Percentiles rank a stretch among this genome's conserved stretches.
Evolutionary conservation across 2,329 filamentous ascomycete species (phyloP).

Genomic region (Beauveria sp.): DNA sequence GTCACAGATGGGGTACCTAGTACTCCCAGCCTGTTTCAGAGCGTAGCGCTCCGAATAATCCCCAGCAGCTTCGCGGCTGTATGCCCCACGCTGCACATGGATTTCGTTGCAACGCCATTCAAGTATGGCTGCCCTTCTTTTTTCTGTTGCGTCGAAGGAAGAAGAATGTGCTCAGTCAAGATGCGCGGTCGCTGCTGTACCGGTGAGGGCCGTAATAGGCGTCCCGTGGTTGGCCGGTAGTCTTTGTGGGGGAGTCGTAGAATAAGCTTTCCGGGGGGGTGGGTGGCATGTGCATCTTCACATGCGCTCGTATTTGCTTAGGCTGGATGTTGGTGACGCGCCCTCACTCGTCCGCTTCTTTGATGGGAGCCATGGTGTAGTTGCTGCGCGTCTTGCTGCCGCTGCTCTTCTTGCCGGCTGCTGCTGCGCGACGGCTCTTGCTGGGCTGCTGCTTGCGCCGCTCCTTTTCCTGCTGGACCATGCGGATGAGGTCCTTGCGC

Average conservation of each 20-base stretch:
- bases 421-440: constrained; percentile 28
- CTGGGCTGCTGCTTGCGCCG: constrained; percentile 37
- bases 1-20: background rate
- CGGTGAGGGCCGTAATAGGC: background rate
- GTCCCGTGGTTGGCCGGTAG: background rate
- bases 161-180: background rate
- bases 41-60: background rate
- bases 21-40: background rate
- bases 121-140: background rate
- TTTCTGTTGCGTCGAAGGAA: background rate
- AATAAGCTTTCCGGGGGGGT: background rate
- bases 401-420: constrained; percentile 36
- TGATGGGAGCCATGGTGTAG: constrained; percentile 44
- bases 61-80: background rate
- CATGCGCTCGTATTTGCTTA: background rate
- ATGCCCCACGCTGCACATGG: background rate
- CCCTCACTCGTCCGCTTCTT: constrained; percentile 29
- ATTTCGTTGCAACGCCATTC: background rate
- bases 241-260: background rate
- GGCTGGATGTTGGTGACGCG: background rate
- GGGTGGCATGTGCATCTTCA: background rate
- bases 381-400: constrained; percentile 34
- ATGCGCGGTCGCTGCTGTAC: background rate
- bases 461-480: constrained; percentile 48
- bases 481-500: constrained; percentile 45